A percentile compares a stretch with the other conserved stretches of the same genome.
These are phyloP conservation scores for Scedosporium minutisporum DNA, from an alignment of 2,329 filamentous ascomycete genomes.

Conservation along the genomic window DNA sequence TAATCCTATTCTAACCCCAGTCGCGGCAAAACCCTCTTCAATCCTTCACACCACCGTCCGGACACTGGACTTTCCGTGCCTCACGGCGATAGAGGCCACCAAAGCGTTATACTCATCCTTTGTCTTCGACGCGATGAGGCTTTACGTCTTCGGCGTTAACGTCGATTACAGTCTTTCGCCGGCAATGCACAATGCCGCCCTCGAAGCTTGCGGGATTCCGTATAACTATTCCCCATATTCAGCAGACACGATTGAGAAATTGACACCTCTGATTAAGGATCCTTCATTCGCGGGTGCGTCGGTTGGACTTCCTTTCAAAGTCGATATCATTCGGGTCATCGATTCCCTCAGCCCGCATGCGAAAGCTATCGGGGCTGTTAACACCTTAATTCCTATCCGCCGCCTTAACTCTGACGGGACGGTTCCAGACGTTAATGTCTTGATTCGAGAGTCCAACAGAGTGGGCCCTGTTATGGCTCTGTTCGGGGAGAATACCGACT, in stretches of 20 bases:
- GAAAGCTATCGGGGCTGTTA: constrained; percentile 64
- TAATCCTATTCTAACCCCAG: constrained; percentile 51
- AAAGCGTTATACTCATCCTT: constrained; percentile 57
- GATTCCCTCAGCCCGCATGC: constrained; percentile 64
- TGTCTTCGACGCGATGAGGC: constrained; percentile 57
- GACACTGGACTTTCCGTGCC: constrained; percentile 12
- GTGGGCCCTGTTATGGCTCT: constrained; percentile 58
- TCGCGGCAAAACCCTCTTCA: constrained; percentile 3
- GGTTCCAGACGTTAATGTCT: constrained; percentile 33
- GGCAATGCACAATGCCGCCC: constrained; percentile 66
- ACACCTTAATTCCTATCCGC: constrained; percentile 65
- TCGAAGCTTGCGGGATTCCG: constrained; percentile 56
- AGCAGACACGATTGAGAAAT: constrained; percentile 48
- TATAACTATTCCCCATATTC: constrained; percentile 59
- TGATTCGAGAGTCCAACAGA: constrained; percentile 35
- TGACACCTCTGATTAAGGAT: constrained; percentile 56
- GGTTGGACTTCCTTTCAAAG: constrained; percentile 65
- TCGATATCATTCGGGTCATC: constrained; percentile 59
- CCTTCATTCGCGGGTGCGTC: constrained; percentile 63
- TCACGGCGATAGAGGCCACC: constrained; percentile 56
- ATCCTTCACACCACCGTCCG: constrained; percentile 21
- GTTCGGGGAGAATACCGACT: constrained; percentile 74
- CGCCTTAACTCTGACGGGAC: constrained; percentile 45
- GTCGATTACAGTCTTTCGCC: constrained; percentile 66
- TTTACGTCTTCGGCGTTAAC: constrained; percentile 66